Evolutionary conservation across 1,284 basidiomycete species (phyloP).

Genomic region (Ceratobasidium sp.): DNA sequence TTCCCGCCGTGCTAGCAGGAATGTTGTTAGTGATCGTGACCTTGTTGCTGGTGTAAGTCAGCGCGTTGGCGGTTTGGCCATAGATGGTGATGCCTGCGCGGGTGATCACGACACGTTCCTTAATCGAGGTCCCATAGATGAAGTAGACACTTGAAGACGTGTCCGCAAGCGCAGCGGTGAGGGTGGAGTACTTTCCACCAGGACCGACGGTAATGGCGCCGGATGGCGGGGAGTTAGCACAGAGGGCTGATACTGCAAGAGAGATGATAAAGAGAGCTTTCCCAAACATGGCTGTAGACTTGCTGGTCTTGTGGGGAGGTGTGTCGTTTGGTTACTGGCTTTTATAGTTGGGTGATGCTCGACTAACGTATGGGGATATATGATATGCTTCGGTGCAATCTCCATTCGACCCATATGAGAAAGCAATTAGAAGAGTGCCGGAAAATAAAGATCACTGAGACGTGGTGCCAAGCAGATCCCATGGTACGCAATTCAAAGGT

Average conservation of each 20-base stretch:
- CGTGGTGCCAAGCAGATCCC: too few species aligned
- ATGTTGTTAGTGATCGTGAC: constrained; percentile 43
- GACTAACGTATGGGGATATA: too few species aligned
- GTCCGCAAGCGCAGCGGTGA: constrained; percentile 47
- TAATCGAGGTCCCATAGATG: constrained; percentile 44
- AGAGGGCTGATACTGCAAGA: background rate
- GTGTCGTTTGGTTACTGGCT: too few species aligned
- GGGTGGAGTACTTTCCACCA: constrained; percentile 48
- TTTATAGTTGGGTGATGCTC: too few species aligned
- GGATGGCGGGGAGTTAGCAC: constrained; percentile 32
- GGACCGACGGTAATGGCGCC: constrained; percentile 39
- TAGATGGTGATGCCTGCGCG: constrained; percentile 50
- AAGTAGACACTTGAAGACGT: constrained; percentile 46
- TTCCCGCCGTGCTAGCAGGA: constrained; percentile 22
- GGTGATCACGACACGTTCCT: constrained; percentile 49
- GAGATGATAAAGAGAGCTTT: background rate
- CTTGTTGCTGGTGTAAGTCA: constrained; percentile 41
- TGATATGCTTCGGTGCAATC: too few species aligned
- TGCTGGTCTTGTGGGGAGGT: too few species aligned
- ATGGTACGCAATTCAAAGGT: too few species aligned
- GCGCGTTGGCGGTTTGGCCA: constrained; percentile 46
- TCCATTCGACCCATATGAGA: too few species aligned
- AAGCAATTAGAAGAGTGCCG: too few species aligned
- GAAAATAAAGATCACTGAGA: too few species aligned
- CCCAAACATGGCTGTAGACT: constrained; percentile 1